Evolutionary conservation across 495 filamentous ascomycete species (phyloP), one percentile per base, ranked within the genome.

Genomic region (Daldinia vernicosa): DNA sequence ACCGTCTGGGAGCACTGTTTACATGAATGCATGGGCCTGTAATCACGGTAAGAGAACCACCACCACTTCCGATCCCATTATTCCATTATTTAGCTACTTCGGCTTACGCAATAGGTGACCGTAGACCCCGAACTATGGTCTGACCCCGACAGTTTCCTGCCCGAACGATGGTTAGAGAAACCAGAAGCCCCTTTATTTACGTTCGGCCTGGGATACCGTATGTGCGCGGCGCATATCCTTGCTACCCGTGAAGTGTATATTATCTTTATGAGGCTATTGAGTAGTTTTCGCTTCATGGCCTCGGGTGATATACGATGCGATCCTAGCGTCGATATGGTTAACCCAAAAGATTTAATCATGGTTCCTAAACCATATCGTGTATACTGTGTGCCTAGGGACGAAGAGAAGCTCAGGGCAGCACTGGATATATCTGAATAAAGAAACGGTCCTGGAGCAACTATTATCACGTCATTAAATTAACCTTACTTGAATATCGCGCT

Each of bases 221-320:
- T 90, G 88, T 91, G 89, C 65, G 85, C 88, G 8, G 89, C 89
- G 11, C 85, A 86, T 0, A 73, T 89, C 53, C 82, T 91, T 1
- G 88, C 89, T 24, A 90, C 90, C 45, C 81, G 87, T 0, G 88
- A 91, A 75, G 76, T 90, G n/a, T 90, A 91, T 66, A 78, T 89
- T 45, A 82, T 88, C 50, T 89, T 90, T 77, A 84, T 90, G 78
- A 84, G 89, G 12, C 83, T 87, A 53, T 75, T 90, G 19, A 84
- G 83, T 69, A 84, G 84, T 54, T 90, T 90, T 71, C 79, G 84
- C 26, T 82, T 91, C 27, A 79, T 86, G 67, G 80, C 84, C 4
- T 66, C 77, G 22, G 81, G 84, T 12, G 73, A 82, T 3, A 80
- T 84, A 15, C 84, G 88, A 53, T 85, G 82, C 52, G 82, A 89